Base-by-base conservation (phyloP, 2,329 filamentous ascomycete species). In the Phialophora macrospora region DNA sequence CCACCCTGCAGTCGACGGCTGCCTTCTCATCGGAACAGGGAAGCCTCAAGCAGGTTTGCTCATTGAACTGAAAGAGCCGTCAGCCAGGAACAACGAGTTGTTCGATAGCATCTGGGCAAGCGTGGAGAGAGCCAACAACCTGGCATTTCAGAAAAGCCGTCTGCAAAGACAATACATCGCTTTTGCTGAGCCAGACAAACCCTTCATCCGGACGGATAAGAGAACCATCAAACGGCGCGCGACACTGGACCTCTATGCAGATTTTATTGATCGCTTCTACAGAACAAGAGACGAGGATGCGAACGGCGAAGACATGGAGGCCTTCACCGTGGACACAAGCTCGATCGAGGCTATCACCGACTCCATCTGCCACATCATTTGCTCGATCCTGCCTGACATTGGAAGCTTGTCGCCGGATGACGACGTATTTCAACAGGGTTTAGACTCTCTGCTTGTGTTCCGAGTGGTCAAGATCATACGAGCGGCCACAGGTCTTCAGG, bases 161-260 rank as follows among this genome's bases (percentile, higher is more conserved):
- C 72, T 85, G 1, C 75, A 75, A 58, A 78, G 77, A 65, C 75
- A 77, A 30, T 80, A 78, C 60, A 76, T 84, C 32, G 73, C 77
- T 0, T 74, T 84, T 56, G 73, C 80, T 0, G 74, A 77, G 11
- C 74, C 74, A 12, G 73, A 75, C 2, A 81, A 82, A 71, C 79
- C 80, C 0, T 82, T 84, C 56, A 69, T 77, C 3, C 76, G 74
- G 17, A 81, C 82, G 0, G 77, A 80, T 14, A 84, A 85, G 70
- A 79, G 80, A 0, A 81, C 77, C 0, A 75, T 82, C 3, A 79
- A 81, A 71, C 77, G 81, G 3, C 74, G 74, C 0, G 74, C 76
- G 0, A 81, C 82, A 1, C 62, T 78, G 7, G 66, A 72, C 1
- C 54, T 56, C 28, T 56, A 56, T 22, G 54, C 54, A n/a, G 54